phyloP scores from a whole-genome alignment of 1,139 yeast species.

The Yamadazyma mexicana region DNA sequence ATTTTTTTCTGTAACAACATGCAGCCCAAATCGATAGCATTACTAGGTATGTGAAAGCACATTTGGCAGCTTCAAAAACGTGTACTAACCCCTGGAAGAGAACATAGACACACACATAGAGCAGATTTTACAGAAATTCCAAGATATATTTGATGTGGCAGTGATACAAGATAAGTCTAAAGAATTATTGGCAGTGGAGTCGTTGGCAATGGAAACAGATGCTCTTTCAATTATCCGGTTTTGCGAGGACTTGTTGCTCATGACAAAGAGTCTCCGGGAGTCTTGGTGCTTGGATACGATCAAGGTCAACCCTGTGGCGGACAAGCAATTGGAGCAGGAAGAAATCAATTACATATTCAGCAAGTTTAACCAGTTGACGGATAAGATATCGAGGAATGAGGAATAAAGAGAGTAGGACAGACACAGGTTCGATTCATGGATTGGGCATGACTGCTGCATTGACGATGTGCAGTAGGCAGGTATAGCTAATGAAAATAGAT shows the following conservation, averaged over 20 bases:
- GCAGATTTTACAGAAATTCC: conserved; percentile 44
- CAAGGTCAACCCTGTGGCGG: conserved; percentile 27
- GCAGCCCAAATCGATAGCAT: conserved; percentile 47
- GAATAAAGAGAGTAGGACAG: neutral
- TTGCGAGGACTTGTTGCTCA: conserved; percentile 52
- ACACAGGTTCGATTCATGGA: too few species aligned
- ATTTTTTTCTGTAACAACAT: conserved; percentile 14
- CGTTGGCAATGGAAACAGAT: conserved; percentile 55
- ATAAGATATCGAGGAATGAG: conserved; percentile 27
- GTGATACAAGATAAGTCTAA: conserved; percentile 47
- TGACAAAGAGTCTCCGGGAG: conserved; percentile 52
- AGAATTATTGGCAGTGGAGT: conserved; percentile 54
- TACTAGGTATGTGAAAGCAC: conserved; percentile 47
- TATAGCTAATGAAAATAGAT: too few species aligned
- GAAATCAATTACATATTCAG: conserved; percentile 30
- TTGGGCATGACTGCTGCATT: too few species aligned
- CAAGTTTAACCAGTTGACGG: conserved; percentile 44
- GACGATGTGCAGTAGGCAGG: too few species aligned
- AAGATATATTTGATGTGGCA: conserved; percentile 45
- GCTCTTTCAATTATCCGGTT: conserved; percentile 51
- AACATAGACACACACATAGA: conserved; percentile 43
- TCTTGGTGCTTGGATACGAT: conserved; percentile 60
- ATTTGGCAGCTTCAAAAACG: too few species aligned
- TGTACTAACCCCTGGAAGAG: conserved; percentile 27
- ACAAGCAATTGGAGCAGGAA: conserved; percentile 19